Evolutionary conservation across 2,329 filamentous ascomycete genomes (phyloP).

Genomic region (Cercospora zeina): DNA sequence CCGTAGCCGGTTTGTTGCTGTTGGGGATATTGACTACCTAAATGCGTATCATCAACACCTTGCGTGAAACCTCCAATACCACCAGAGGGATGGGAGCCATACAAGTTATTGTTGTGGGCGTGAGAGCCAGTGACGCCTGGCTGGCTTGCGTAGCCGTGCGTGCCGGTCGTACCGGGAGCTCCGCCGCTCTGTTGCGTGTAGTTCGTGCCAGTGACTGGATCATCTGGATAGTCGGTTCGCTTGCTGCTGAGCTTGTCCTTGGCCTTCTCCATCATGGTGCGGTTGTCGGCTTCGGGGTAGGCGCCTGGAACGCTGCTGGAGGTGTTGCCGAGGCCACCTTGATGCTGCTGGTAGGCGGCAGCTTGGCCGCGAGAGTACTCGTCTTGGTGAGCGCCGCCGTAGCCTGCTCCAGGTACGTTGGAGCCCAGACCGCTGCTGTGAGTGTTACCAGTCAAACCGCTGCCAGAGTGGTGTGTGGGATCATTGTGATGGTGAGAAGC

Average conservation of each 20-base stretch:
- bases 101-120: conserved; percentile 3
- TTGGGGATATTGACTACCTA: background rate
- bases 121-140: conserved; percentile 12
- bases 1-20: background rate
- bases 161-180: conserved; percentile 4
- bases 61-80: conserved; percentile 12
- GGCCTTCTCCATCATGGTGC: conserved; percentile 22
- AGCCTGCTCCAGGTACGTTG: background rate
- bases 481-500: conserved; percentile 19
- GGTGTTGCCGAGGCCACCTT: conserved; percentile 7
- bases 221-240: conserved; percentile 21
- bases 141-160: conserved; percentile 1
- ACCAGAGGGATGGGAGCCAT: conserved; percentile 11
- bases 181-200: conserved; percentile 16
- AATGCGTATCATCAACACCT: conserved; percentile 15
- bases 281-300: conserved; percentile 20
- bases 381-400: conserved; percentile 12
- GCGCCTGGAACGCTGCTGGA: conserved; percentile 10
- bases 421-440: conserved; percentile 5
- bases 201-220: conserved; percentile 22
- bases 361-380: conserved; percentile 16
- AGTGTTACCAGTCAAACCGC: conserved; percentile 6
- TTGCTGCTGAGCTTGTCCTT: conserved; percentile 22
- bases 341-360: conserved; percentile 11
- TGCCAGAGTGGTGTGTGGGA: conserved; percentile 6